Evolutionary conservation across 176 grass and related monocot species (phyloP).

Genomic region (Thalia dealbata): DNA sequence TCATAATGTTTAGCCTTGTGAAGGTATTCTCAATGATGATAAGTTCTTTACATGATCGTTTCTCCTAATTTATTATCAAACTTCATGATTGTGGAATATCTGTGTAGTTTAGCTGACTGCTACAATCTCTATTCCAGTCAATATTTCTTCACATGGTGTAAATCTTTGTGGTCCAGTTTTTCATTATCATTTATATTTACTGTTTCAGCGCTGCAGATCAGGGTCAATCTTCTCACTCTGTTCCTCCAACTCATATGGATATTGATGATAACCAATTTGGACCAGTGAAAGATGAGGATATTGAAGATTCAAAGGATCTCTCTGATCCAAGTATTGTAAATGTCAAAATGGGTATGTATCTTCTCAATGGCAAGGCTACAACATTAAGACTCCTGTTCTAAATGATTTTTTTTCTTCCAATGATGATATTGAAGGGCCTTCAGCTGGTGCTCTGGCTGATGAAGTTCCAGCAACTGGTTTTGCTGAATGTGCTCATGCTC

Average conservation of each 20-base stretch:
- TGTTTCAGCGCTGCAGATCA: constrained; percentile 45
- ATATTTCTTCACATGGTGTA: too few relatives aligned
- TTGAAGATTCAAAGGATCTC: constrained; percentile 32
- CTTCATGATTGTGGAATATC: neutral
- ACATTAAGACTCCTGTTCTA: constrained; percentile 68
- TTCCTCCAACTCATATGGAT: constrained; percentile 63
- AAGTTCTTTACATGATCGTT: neutral
- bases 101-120: neutral
- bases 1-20: neutral
- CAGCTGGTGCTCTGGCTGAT: constrained; percentile 37
- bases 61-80: neutral
- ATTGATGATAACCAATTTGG: constrained; percentile 50
- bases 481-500: constrained; percentile 62
- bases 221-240: constrained; percentile 29
- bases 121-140: neutral
- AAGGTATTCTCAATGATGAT: neutral
- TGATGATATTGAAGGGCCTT: constrained; percentile 36
- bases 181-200: neutral
- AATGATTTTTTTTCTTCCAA: constrained; percentile 80
- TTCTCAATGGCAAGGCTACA: neutral
- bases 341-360: neutral
- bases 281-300: constrained; percentile 33
- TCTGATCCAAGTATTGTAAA: constrained; percentile 8
- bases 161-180: neutral
- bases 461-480: constrained; percentile 46